Evolutionary conservation across 495 filamentous ascomycete genomes (phyloP).

Genomic region (Sordaria brevicollis): DNA sequence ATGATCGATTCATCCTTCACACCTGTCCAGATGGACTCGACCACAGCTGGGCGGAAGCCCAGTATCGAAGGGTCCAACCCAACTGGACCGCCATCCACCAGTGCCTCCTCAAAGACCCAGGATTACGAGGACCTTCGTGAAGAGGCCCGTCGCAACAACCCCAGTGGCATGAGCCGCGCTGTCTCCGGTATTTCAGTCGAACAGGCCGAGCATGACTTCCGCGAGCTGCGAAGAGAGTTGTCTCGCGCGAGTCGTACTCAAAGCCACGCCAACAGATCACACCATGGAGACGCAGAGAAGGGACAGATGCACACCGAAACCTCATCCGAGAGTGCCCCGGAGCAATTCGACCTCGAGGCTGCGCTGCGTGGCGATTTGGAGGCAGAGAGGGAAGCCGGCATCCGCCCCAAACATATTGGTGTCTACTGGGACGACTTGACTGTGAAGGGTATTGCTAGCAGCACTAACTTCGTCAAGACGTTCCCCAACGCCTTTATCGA

Average conservation of each 20-base stretch:
- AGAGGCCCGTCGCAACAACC: slow-evolving; percentile 35
- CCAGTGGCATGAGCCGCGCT: slow-evolving; percentile 38
- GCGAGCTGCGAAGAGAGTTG: slow-evolving; percentile 61
- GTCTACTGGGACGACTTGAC: slow-evolving; percentile 73
- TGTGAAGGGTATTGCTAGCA: slow-evolving; percentile 66
- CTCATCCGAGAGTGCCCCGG: slow-evolving; percentile 35
- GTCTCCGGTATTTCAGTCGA: slow-evolving; percentile 54
- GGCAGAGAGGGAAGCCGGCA: slow-evolving; percentile 65
- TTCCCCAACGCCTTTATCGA: slow-evolving; percentile 73
- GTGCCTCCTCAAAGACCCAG: slow-evolving; percentile 26
- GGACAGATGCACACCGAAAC: slow-evolving; percentile 40
- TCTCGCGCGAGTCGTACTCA: slow-evolving; percentile 40
- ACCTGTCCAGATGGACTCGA: background rate
- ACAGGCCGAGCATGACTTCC: slow-evolving; percentile 68
- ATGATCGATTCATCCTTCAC: background rate
- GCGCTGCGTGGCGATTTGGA: slow-evolving; percentile 57
- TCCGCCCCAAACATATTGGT: slow-evolving; percentile 67
- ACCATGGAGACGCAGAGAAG: slow-evolving; percentile 36
- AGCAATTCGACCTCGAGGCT: slow-evolving; percentile 61
- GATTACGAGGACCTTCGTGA: slow-evolving; percentile 33
- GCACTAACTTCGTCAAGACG: slow-evolving; percentile 67
- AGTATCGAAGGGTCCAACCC: background rate
- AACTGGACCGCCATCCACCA: slow-evolving; percentile 20
- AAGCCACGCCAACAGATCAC: slow-evolving; percentile 5
- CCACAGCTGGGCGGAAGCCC: background rate